Evolutionary conservation across 352 stramenopile species (phyloP), one percentile per base, ranked within the genome.

Genomic region (Halophytophthora batemanensis): DNA sequence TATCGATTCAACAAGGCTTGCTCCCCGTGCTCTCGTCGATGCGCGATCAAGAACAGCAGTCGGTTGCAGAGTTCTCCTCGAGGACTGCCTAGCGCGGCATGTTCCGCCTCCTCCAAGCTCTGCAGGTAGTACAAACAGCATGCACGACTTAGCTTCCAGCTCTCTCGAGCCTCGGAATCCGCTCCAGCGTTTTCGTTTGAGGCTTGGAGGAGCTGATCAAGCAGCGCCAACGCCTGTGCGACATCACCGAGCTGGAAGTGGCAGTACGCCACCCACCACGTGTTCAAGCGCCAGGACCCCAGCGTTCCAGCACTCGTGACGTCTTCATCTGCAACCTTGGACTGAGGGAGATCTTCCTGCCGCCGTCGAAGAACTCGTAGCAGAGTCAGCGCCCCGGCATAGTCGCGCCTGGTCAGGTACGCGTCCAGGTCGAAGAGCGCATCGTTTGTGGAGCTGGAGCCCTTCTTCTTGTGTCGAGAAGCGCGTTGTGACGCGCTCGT

Each of bases 1-100:
- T 83, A 82, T 25, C 71, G 88, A 59, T 97, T 93, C 22, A 92
- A 64, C 34, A 97, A 77, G 7, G 97, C 53, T 35, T 90, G 85
- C 37, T 96, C 87, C 2, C 50, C 42, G 12, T 78, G 57, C 18
- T 72, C 33, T 33, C 59, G 54, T 18, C 39, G 35, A 43, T 84
- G 61, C 0, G 68, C 67, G 2, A 82, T 44, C 6, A 87, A 52
- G 44, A 74, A 87, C 11, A 87, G 33, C 14, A 87, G 50, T 0
- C 76, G 71, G 52, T 85, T 78, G 58, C 75, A 83, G 2, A 87
- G 51, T 25, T 54, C 50, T 18, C 67, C 56, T 18, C 71, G 66
- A 22, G 63, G 68, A n/a, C 59, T 69, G 13, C 65, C 56, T n/a
- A 84, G 46, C 8, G 75, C 68, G 13, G 70, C 61, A 37, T 74